Base-by-base conservation (phyloP, 1,139 yeast species). In the Sugiyamaella grinbergsii region DNA sequence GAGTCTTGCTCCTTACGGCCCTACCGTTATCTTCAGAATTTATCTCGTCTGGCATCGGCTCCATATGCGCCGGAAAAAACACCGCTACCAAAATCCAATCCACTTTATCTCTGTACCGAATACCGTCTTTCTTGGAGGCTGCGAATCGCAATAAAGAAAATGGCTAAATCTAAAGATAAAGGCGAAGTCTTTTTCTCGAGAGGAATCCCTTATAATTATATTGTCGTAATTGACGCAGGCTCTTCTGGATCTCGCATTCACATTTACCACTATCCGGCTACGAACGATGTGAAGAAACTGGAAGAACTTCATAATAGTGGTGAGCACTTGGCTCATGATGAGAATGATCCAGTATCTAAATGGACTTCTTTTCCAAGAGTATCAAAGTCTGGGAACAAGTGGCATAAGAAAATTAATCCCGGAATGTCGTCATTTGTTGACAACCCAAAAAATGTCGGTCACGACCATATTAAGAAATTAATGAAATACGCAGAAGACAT, bases 211-310 rank as follows among this genome's bases (percentile, higher is more conserved):
- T 57, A 54, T 47, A 57, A 57, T 38, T 56, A 56, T 22, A 79
- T 86, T 2, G 79, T 88, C 1, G 76, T 88, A 8, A 81, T 88
- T 18, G 96, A 88, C 63, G 85, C 95, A 0, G 95, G 96, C 0
- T 85, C 94, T 1, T 82, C 81, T 42, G 95, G 95, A 0, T 82
- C 94, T 0, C 71, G 95, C 13, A 85, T 85, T 0, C 85, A 78
- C 61, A 77, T 88, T 1, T 88, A 88, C 66, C 76, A 77, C 53
- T 85, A 89, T 86, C 70, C 80, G 33, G 79, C 80, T 53, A 76
- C 62, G 6, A 66, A 61, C 4, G 63, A 56, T 37, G 57, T 58
- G 52, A 54, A 26, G 59, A 52, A 22, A 62, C 58, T 34, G 11
- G 43, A 43, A 24, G 42, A 46, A 55, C 34, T 51, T 49, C 42